Conservation (phyloP, 2,329 filamentous ascomycete species). For the Cladosporium oxysporum region DNA sequence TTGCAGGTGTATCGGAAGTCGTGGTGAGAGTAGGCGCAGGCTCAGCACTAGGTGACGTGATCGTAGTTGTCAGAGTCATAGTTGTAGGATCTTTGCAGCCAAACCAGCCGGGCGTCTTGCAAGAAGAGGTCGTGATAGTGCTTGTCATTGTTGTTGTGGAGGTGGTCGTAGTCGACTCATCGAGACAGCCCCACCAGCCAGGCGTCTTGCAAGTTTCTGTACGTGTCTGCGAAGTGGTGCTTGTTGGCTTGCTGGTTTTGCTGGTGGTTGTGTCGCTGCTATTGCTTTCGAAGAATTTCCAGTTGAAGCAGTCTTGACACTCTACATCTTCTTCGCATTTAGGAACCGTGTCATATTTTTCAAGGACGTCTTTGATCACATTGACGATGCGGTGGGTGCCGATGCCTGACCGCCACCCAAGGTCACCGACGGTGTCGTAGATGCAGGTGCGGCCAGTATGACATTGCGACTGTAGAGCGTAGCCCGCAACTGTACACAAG, state of each 20-base stretch:
- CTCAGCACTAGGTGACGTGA: slow-evolving; percentile 5
- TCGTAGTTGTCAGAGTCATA: slow-evolving; percentile 12
- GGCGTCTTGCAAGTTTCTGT: slow-evolving; percentile 85
- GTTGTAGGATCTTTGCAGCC: slow-evolving; percentile 59
- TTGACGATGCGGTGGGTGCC: slow-evolving; percentile 84
- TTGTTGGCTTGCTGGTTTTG: slow-evolving; percentile 54
- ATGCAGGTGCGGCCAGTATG: slow-evolving; percentile 83
- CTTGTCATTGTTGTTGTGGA: slow-evolving; percentile 36
- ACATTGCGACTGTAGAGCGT: slow-evolving; percentile 85
- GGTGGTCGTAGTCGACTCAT: slow-evolving; percentile 19
- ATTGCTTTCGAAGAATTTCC: slow-evolving; percentile 93
- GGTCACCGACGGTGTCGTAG: slow-evolving; percentile 86
- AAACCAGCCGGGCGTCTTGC: slow-evolving; percentile 66
- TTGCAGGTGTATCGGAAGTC: background rate
- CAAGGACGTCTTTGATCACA: slow-evolving; percentile 82
- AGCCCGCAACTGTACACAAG: slow-evolving; percentile 83
- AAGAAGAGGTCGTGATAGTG: slow-evolving; percentile 55
- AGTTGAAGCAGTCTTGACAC: slow-evolving; percentile 84
- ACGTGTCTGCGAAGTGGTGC: slow-evolving; percentile 60
- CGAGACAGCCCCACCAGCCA: slow-evolving; percentile 80
- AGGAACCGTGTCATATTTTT: slow-evolving; percentile 76
- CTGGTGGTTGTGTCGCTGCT: slow-evolving; percentile 72
- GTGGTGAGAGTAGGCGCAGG: slow-evolving; percentile 8
- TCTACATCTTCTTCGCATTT: slow-evolving; percentile 70
- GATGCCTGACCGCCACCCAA: slow-evolving; percentile 85